These are phyloP conservation scores for Cucumis melo DNA, from an alignment of 306 rosid species.

Conservation along the genomic window DNA sequence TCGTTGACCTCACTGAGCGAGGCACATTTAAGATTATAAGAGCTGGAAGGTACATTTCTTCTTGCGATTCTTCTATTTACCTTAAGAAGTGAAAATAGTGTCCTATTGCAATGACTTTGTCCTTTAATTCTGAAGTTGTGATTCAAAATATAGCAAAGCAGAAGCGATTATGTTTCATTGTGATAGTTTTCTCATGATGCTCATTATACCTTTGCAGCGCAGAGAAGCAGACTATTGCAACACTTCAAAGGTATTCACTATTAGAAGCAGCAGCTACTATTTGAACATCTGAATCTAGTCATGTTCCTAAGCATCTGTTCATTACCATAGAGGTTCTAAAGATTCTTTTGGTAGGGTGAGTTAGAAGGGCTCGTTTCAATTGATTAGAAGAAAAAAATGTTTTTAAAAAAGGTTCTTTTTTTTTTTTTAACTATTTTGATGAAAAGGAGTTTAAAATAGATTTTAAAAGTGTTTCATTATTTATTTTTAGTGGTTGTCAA, in stretches of 20 bases:
- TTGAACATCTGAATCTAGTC: not conserved
- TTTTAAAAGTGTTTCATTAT: no score
- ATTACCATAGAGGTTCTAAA: not conserved
- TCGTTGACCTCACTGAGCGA: slow-evolving; percentile 58
- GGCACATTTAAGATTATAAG: slow-evolving; percentile 66
- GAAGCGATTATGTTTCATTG: not conserved
- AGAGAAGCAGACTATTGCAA: not conserved
- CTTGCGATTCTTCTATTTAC: not conserved
- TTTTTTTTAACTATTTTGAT: no score
- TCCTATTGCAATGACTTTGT: not conserved
- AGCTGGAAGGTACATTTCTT: slow-evolving; percentile 69
- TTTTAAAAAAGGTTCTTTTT: no score
- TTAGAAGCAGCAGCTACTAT: not conserved
- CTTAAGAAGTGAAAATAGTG: not conserved
- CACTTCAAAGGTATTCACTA: slow-evolving; percentile 1
- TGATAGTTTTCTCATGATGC: not conserved
- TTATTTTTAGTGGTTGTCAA: no score
- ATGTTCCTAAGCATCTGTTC: not conserved
- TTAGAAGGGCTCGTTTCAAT: not conserved
- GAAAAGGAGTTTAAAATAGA: no score
- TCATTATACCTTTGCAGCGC: not conserved
- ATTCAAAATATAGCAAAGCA: not conserved
- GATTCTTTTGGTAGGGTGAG: not conserved
- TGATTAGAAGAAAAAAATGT: no score
- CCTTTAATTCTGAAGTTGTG: not conserved